Evolutionary conservation across 1,139 yeast genomes (phyloP).

Genomic region (Candida tetrigidarum): DNA sequence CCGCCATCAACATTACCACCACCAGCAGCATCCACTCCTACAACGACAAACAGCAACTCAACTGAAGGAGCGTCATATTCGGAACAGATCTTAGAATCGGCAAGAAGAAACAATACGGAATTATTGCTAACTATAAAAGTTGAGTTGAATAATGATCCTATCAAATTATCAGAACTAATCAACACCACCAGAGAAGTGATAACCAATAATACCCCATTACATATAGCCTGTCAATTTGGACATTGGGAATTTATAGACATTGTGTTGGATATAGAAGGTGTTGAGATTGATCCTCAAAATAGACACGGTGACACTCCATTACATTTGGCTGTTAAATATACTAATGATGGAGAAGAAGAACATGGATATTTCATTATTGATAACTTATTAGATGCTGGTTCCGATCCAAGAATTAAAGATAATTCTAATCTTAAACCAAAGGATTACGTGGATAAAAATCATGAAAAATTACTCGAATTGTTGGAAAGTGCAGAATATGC

Average conservation of each 20-base stretch:
- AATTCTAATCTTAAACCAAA: conserved; percentile 65
- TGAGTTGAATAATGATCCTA: conserved; percentile 47
- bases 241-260: conserved; percentile 86
- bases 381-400: conserved; percentile 88
- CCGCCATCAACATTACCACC: too few relatives aligned
- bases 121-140: conserved; percentile 62
- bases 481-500: conserved; percentile 88
- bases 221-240: conserved; percentile 80
- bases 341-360: conserved; percentile 72
- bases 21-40: too few relatives aligned
- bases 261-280: conserved; percentile 85
- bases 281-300: conserved; percentile 84
- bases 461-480: conserved; percentile 56
- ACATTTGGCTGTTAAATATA: conserved; percentile 81
- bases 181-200: conserved; percentile 74
- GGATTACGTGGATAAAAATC: conserved; percentile 62
- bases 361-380: conserved; percentile 83
- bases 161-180: conserved; percentile 59
- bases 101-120: conserved; percentile 87
- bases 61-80: conserved; percentile 69
- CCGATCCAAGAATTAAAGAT: conserved; percentile 66
- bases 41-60: conserved; percentile 2
- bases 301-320: conserved; percentile 87
- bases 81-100: conserved; percentile 86
- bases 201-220: conserved; percentile 82